Percentiles rank a stretch among this genome's conserved stretches.
Conservation (phyloP, 2,329 filamentous ascomycete genomes). For the Trichophyton verrucosum region DNA sequence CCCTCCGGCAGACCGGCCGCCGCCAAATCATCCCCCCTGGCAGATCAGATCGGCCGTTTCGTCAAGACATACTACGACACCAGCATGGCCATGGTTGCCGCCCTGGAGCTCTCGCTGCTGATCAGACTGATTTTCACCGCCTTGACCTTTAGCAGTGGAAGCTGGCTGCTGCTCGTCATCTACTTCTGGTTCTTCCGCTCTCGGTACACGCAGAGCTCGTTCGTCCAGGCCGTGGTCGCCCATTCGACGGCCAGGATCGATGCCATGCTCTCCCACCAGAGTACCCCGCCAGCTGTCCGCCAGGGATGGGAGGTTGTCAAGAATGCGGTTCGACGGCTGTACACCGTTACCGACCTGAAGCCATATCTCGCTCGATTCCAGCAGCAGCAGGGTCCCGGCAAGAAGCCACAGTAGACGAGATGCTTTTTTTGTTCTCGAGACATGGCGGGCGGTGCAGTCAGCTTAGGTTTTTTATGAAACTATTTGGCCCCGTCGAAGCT, state of each 20-base stretch:
- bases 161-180: conserved; percentile 72
- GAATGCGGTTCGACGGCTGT: conserved; percentile 57
- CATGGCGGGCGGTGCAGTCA: background rate
- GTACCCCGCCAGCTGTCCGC: conserved; percentile 65
- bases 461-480: background rate
- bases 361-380: conserved; percentile 50
- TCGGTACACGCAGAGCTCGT: conserved; percentile 76
- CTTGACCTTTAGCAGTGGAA: conserved; percentile 76
- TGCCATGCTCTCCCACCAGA: conserved; percentile 71
- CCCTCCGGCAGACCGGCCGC: conserved; percentile 40
- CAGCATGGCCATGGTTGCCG: conserved; percentile 86
- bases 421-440: background rate
- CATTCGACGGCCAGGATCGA: conserved; percentile 65
- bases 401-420: conserved; percentile 37
- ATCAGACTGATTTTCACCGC: conserved; percentile 68
- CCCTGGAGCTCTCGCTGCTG: conserved; percentile 80
- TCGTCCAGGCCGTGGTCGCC: conserved; percentile 73
- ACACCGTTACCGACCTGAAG: conserved; percentile 65
- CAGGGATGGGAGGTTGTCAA: conserved; percentile 74
- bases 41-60: conserved; percentile 77
- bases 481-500: background rate
- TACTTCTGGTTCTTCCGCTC: conserved; percentile 91
- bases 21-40: conserved; percentile 46
- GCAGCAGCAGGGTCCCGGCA: conserved; percentile 21
- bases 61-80: conserved; percentile 97